Evolutionary conservation across 2,329 filamentous ascomycete genomes (phyloP), one percentile per base, ranked within the genome.

Genomic region (Paraconiothyrium brasiliense): DNA sequence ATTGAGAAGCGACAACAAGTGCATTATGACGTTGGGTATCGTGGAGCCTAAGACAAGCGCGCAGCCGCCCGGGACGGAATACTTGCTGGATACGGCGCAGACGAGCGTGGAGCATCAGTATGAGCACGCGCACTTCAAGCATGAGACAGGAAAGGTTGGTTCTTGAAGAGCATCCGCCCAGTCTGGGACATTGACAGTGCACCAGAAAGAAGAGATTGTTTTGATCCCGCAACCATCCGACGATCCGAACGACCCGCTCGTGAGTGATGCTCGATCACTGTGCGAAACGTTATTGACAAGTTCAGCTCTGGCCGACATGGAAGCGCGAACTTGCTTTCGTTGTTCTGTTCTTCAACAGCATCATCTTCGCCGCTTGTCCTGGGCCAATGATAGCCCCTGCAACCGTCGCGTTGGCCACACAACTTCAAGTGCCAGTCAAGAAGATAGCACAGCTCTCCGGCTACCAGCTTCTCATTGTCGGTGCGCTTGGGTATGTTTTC

Each of bases 21-120:
- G 27, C 54, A 60, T 49, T 14, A 68, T 65, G 73, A 63, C 71
- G 54, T 66, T 74, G 30, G 73, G 73, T 50, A 71, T 75, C 37
- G 51, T 75, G 14, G 60, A 74, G 44, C 64, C 66, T 1, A 63
- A 66, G n/a, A 48, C 60, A 24, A 58, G 63, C 24, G 60, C 47
- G 32, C 61, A 61, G 16, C 65, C 69, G 24, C 71, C 73, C 1
- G 73, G 73, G 3, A 74, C 72, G 1, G 72, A 74, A 37, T 60
- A 64, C 22, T 61, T 75, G 5, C 61, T 75, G 16, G 66, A 69
- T 32, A 65, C 54, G 20, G 57, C 57, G 24, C 59, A 60, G 56
- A 67, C 60, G 57, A 63, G 50, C 54, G 35, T 1, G 24, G 37
- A 65, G 62, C 57, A 67, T 34, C 46, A 59, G 44, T 59, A 57